Percentiles rank a stretch among this genome's conserved stretches.
These are phyloP conservation scores for Aspergillus phoenicis DNA, from an alignment of 2,329 filamentous ascomycete genomes.

Conservation along the genomic window DNA sequence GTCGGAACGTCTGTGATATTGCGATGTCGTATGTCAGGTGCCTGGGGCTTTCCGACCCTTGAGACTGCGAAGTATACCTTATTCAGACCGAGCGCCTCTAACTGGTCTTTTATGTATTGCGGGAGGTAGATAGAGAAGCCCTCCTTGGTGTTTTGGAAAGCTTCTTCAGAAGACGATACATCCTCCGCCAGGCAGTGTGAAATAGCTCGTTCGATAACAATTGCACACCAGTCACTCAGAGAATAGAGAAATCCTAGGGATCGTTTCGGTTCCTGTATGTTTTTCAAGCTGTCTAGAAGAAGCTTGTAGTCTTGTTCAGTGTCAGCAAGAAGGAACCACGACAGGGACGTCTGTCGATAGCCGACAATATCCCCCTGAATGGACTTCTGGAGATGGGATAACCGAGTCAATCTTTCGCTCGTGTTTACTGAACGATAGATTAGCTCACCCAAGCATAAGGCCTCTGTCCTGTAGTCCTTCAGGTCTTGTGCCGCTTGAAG, in stretches of 20 bases:
- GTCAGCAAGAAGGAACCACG: neutral
- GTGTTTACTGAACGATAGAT: neutral
- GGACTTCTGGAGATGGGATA: neutral
- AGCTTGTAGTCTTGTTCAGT: neutral
- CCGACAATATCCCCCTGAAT: neutral
- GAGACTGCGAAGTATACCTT: neutral
- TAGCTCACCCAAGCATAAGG: neutral
- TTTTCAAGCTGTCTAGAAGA: neutral
- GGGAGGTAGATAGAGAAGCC: neutral
- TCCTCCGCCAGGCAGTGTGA: neutral
- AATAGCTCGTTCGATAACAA: neutral
- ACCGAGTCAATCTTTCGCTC: neutral
- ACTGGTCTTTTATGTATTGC: neutral
- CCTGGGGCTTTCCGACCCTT: neutral
- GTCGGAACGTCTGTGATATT: neutral
- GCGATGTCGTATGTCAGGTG: neutral
- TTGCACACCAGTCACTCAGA: neutral
- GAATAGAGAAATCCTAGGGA: accelerated
- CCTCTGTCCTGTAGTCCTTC: neutral
- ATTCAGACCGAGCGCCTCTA: neutral
- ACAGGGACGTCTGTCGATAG: neutral
- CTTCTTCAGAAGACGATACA: neutral
- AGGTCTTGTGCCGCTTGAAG: neutral
- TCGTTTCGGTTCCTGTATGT: neutral
- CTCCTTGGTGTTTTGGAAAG: neutral